Evolutionary conservation across 768 basidiomycete species (phyloP).

Genomic region (Xerocomus spinulosus): DNA sequence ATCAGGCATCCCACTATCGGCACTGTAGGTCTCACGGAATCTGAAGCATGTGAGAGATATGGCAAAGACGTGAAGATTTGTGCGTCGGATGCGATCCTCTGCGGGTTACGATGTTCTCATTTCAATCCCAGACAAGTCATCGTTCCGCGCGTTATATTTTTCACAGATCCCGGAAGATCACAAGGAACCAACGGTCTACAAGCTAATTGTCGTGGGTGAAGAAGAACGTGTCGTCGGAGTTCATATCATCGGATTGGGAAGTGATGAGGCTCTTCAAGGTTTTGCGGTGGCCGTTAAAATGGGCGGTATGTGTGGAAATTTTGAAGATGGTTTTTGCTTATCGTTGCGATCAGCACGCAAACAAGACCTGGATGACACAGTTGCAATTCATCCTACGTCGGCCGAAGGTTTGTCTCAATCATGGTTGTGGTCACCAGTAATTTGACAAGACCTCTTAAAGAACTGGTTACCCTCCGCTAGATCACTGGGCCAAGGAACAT

Average conservation of each 20-base stretch:
- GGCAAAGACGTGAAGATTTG: conserved; percentile 91
- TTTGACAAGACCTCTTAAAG: conserved; percentile 31
- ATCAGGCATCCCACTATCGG: conserved; percentile 90
- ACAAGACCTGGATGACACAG: conserved; percentile 78
- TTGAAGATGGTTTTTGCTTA: conserved; percentile 3
- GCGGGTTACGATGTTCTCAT: neutral
- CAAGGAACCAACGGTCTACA: conserved; percentile 94
- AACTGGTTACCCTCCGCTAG: conserved; percentile 54
- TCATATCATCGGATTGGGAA: conserved; percentile 87
- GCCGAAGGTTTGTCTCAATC: conserved; percentile 58
- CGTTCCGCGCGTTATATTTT: conserved; percentile 85
- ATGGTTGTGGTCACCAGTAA: neutral
- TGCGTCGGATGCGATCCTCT: conserved; percentile 37
- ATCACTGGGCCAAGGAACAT: neutral
- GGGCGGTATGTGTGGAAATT: conserved; percentile 48
- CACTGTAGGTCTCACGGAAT: conserved; percentile 92
- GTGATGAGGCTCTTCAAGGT: conserved; percentile 94
- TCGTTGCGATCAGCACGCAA: conserved; percentile 51
- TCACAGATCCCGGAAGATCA: conserved; percentile 85
- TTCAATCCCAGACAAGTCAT: conserved; percentile 59
- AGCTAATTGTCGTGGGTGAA: conserved; percentile 79
- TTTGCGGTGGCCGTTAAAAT: conserved; percentile 98
- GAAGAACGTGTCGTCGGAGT: conserved; percentile 97
- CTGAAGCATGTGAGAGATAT: conserved; percentile 81
- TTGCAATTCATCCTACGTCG: conserved; percentile 90